phyloP scores from a whole-genome alignment of 2,329 filamentous ascomycete species.

The Chrysosphaeria jannelii region DNA sequence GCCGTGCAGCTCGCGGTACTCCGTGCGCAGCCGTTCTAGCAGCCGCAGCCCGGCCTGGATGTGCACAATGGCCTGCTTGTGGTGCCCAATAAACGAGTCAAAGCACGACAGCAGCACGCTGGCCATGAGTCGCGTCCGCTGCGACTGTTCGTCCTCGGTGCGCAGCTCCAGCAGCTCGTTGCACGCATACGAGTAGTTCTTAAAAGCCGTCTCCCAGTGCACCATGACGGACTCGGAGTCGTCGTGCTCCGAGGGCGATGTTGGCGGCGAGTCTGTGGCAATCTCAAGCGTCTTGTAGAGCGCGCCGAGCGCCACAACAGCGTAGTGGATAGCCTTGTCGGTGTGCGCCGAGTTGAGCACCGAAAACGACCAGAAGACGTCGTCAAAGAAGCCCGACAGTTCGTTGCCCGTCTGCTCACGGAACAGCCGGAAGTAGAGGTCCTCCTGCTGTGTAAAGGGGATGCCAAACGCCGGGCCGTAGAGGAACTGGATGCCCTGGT shows the following conservation, averaged over 20 bases:
- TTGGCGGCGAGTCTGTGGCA: slow-evolving; percentile 18
- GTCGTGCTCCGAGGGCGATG: slow-evolving; percentile 12
- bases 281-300: slow-evolving; percentile 36
- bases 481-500: slow-evolving; percentile 7
- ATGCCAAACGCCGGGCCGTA: slow-evolving; percentile 12
- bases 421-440: slow-evolving; percentile 30
- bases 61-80: slow-evolving; percentile 27
- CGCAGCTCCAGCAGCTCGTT: slow-evolving; percentile 16
- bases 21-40: slow-evolving; percentile 19
- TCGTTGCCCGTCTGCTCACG: slow-evolving; percentile 27
- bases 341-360: slow-evolving; percentile 32
- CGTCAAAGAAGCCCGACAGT: slow-evolving; percentile 36
- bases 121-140: slow-evolving; percentile 26
- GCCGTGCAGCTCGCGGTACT: no score
- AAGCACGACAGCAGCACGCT: slow-evolving; percentile 36
- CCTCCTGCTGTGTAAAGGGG: slow-evolving; percentile 20
- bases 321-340: slow-evolving; percentile 29
- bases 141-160: slow-evolving; percentile 11
- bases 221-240: slow-evolving; percentile 9
- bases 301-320: slow-evolving; percentile 33
- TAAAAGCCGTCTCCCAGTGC: slow-evolving; percentile 29
- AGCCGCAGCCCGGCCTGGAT: slow-evolving; percentile 26
- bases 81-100: slow-evolving; percentile 33
- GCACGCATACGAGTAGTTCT: slow-evolving; percentile 25
- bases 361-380: slow-evolving; percentile 30